These are phyloP conservation scores for Spiromastix sp. DNA, from an alignment of 2,329 filamentous ascomycete genomes.

Conservation along the genomic window DNA sequence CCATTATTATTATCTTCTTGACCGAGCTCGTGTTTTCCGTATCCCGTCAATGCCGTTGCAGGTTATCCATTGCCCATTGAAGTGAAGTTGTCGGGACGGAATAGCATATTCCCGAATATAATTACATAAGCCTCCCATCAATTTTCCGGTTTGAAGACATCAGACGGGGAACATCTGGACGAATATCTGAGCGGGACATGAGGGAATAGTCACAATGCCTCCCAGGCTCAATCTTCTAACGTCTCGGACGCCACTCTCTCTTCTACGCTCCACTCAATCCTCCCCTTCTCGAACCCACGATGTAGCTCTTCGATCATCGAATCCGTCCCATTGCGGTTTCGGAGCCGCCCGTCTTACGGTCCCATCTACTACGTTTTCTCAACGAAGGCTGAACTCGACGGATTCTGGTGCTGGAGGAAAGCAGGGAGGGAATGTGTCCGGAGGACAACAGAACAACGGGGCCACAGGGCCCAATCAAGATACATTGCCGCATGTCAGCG, in stretches of 20 bases:
- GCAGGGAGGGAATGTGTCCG: constrained; percentile 15
- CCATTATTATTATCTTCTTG: too few relatives aligned
- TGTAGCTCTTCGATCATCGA: neutral
- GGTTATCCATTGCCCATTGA: too few relatives aligned
- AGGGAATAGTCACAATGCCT: constrained; percentile 43
- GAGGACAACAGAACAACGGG: constrained; percentile 20
- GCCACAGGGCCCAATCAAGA: constrained; percentile 44
- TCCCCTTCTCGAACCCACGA: neutral
- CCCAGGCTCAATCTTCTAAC: constrained; percentile 43
- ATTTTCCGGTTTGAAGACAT: too few relatives aligned
- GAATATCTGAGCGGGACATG: too few relatives aligned
- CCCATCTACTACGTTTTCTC: constrained; percentile 16
- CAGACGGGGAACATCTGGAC: too few relatives aligned
- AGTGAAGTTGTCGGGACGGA: too few relatives aligned
- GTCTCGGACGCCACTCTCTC: constrained; percentile 21
- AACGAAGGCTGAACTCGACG: constrained; percentile 28
- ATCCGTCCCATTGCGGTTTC: too few relatives aligned
- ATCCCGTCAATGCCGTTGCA: too few relatives aligned
- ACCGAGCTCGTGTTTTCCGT: too few relatives aligned
- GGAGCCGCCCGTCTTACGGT: too few relatives aligned
- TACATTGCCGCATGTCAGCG: constrained; percentile 49
- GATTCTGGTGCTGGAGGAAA: constrained; percentile 16
- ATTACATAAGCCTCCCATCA: too few relatives aligned
- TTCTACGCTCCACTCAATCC: constrained; percentile 18
- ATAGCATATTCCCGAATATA: too few relatives aligned